Evolutionary conservation across 2,329 filamentous ascomycete genomes (phyloP).

Genomic region (Pezicula carpinea): DNA sequence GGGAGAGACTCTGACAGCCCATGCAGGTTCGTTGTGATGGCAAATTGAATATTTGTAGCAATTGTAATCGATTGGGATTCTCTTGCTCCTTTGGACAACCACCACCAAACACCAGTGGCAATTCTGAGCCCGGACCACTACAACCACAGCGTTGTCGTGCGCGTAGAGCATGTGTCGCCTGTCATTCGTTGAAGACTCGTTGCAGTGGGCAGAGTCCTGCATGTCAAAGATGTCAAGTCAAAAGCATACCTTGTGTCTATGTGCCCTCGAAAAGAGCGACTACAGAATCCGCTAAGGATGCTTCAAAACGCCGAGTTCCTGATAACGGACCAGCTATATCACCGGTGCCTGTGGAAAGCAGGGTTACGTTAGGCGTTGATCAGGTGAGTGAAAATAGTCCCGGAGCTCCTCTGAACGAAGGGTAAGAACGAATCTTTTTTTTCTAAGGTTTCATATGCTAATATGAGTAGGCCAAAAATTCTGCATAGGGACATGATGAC

Average conservation of each 20-base stretch:
- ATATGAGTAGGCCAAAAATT: background rate
- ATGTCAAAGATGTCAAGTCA: conserved; percentile 1
- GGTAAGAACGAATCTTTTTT: background rate
- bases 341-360: background rate
- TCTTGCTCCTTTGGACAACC: background rate
- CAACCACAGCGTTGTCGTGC: background rate
- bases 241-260: background rate
- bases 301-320: background rate
- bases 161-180: background rate
- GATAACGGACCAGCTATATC: background rate
- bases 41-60: background rate
- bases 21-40: conserved; percentile 1
- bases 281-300: background rate
- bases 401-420: background rate
- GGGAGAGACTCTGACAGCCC: background rate
- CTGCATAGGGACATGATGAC: background rate
- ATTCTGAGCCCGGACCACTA: background rate
- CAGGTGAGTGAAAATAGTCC: background rate
- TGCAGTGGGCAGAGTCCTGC: background rate
- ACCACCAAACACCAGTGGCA: too few species aligned
- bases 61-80: conserved; percentile 1
- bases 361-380: background rate
- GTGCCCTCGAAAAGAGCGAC: background rate
- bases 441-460: background rate
- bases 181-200: background rate